phyloP scores from a whole-genome alignment of 441 rosid species.

The Jatropha multifida region DNA sequence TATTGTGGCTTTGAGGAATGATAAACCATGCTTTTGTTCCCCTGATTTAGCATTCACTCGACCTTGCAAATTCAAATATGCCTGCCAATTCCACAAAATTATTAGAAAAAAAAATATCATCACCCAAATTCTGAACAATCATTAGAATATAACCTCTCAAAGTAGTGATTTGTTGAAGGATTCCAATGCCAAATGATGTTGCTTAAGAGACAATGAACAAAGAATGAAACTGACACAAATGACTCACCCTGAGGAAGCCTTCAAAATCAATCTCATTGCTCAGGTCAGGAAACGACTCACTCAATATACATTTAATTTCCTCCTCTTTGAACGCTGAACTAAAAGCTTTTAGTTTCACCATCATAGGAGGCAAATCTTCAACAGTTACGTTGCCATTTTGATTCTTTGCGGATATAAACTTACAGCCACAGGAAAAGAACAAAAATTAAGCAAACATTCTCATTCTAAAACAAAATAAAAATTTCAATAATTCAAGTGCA shows the following conservation, averaged over 20 bases:
- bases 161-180: neutral
- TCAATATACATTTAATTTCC: conserved; percentile 64
- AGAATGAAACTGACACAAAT: conserved; percentile 8
- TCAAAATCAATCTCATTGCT: conserved; percentile 82
- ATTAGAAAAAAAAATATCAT: conserved; percentile 12
- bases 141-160: conserved; percentile 6
- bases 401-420: conserved; percentile 66
- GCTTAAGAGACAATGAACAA: neutral
- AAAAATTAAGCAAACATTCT: conserved; percentile 7
- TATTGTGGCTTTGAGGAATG: conserved; percentile 79
- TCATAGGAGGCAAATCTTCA: conserved; percentile 65
- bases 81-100: conserved; percentile 46
- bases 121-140: neutral
- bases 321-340: conserved; percentile 56
- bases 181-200: neutral
- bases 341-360: conserved; percentile 68
- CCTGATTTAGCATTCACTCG: conserved; percentile 72
- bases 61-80: conserved; percentile 65
- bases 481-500: neutral
- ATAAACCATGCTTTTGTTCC: conserved; percentile 49
- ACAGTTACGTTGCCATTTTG: conserved; percentile 57
- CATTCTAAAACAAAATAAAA: neutral
- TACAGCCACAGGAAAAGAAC: conserved; percentile 21
- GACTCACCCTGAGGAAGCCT: conserved; percentile 77
- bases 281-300: conserved; percentile 43